Conservation (phyloP, 352 stramenopile species). For the Phytophthora fragariae region DNA sequence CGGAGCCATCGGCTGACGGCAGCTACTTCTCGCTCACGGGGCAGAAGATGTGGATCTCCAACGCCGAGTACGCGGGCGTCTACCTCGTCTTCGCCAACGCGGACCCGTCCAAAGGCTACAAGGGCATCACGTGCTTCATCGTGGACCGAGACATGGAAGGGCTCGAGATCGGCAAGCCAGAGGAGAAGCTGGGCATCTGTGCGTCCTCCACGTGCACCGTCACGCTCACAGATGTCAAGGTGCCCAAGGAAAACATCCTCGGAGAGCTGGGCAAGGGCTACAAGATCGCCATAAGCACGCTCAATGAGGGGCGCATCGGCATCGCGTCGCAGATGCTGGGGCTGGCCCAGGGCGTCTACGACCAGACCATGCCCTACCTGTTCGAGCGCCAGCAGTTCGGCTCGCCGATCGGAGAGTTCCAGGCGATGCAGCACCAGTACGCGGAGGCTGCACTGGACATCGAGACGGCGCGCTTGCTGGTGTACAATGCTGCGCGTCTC, state of each 20-base stretch:
- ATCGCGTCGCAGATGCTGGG: constrained; percentile 98
- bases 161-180: constrained; percentile 93
- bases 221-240: constrained; percentile 94
- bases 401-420: constrained; percentile 93
- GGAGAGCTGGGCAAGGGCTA: constrained; percentile 95
- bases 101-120: constrained; percentile 94
- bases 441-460: constrained; percentile 96
- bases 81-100: constrained; percentile 98
- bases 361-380: constrained; percentile 96
- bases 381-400: constrained; percentile 97
- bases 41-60: constrained; percentile 98
- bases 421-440: constrained; percentile 98
- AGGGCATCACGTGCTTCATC: constrained; percentile 98
- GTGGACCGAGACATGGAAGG: constrained; percentile 94
- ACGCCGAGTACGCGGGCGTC: constrained; percentile 94
- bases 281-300: constrained; percentile 98
- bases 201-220: constrained; percentile 96
- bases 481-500: constrained; percentile 95
- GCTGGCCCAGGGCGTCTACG: constrained; percentile 96
- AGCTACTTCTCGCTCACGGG: constrained; percentile 96
- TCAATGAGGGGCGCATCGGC: constrained; percentile 97
- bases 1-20: constrained; percentile 85
- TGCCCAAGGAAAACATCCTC: constrained; percentile 94
- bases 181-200: constrained; percentile 97
- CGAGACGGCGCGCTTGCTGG: constrained; percentile 92